Evolutionary conservation across 306 rosid genomes (phyloP).

Genomic region (Rosa rugosa): DNA sequence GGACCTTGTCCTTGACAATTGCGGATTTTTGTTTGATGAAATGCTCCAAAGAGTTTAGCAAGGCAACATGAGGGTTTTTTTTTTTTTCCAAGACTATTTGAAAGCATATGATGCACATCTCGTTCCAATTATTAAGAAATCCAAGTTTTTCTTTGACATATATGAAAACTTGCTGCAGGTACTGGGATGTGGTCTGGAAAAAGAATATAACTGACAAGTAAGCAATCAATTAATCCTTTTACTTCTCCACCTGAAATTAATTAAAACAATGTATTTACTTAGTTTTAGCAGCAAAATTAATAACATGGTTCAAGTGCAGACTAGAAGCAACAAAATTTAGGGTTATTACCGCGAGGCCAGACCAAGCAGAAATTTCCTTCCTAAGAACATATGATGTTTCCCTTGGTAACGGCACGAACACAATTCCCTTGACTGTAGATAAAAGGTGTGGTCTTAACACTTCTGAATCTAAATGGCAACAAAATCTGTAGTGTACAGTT

Average conservation of each 20-base stretch:
- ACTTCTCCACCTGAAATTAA: not conserved
- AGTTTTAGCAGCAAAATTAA: not conserved
- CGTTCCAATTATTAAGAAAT: not conserved
- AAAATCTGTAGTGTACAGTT: not conserved
- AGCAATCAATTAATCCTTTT: not conserved
- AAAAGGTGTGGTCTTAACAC: constrained; percentile 41
- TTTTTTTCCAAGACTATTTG: not conserved
- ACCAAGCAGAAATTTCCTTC: constrained; percentile 71
- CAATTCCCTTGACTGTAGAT: constrained; percentile 59
- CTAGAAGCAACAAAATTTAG: constrained; percentile 33
- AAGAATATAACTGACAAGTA: constrained; percentile 45
- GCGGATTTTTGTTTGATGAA: not conserved
- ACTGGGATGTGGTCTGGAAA: constrained; percentile 70
- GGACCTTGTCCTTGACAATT: not conserved
- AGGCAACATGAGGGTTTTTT: too few relatives aligned
- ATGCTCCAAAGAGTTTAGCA: not conserved
- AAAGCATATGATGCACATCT: too few relatives aligned
- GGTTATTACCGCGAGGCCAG: constrained; percentile 23
- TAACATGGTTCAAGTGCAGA: constrained; percentile 34
- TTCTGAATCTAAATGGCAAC: not conserved
- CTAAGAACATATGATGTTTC: constrained; percentile 44
- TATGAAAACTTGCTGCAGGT: constrained; percentile 35
- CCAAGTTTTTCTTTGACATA: not conserved
- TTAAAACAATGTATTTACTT: not conserved
- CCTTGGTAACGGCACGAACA: not conserved